These are phyloP conservation scores for Plasmodium reichenowi DNA, from an alignment of 169 alveolate species.

Conservation along the genomic window DNA sequence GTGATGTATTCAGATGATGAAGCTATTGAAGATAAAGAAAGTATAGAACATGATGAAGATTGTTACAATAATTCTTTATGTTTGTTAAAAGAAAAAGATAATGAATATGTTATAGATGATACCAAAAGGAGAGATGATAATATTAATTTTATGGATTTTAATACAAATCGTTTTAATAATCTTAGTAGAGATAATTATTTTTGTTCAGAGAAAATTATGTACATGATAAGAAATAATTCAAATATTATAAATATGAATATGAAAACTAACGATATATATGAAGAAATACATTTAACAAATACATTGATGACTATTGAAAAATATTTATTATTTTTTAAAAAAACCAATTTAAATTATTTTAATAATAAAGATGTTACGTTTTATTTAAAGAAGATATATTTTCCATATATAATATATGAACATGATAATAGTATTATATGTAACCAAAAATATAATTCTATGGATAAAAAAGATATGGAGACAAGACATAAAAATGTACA, in stretches of 20 bases:
- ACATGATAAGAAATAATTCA: neutral
- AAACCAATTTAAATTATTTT: constrained; percentile 8
- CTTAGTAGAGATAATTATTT: neutral
- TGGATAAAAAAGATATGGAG: neutral
- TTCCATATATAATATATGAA: neutral
- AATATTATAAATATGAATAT: neutral
- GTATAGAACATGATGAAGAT: neutral
- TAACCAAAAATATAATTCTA: neutral
- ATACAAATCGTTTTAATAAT: neutral
- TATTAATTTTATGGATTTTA: neutral
- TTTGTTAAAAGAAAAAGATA: neutral
- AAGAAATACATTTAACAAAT: neutral
- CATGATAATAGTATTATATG: neutral
- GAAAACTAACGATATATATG: neutral
- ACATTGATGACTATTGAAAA: neutral
- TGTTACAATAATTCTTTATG: neutral
- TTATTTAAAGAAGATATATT: constrained; percentile 9
- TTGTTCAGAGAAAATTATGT: neutral
- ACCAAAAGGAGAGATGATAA: neutral
- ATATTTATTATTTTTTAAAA: constrained; percentile 19
- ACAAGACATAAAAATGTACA: too few species aligned
- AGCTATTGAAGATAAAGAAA: neutral
- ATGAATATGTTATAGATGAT: neutral
- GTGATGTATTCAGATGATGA: constrained; percentile 2
- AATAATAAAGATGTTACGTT: constrained; percentile 14